Evolutionary conservation across 1,139 yeast species (phyloP).

Genomic region (Kodamaea anthophila): DNA sequence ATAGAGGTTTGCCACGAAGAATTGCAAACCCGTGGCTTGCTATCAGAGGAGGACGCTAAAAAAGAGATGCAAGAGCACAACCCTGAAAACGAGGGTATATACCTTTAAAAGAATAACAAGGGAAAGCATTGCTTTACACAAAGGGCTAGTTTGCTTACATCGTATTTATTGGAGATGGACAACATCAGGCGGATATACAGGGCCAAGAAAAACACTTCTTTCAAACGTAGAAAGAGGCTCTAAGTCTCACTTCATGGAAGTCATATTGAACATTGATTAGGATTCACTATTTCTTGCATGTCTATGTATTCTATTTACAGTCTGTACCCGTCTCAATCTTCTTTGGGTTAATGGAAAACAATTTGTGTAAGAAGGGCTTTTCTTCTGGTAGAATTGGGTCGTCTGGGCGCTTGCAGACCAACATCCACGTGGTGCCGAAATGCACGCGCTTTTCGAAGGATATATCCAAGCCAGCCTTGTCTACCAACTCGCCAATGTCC

Average conservation of each 20-base stretch:
- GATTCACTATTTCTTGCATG: not conserved
- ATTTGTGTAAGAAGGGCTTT: constrained; percentile 38
- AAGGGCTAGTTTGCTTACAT: no score
- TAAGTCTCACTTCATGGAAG: no score
- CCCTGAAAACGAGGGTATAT: constrained; percentile 10
- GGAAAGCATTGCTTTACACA: no score
- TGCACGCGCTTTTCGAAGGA: constrained; percentile 77
- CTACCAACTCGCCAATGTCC: constrained; percentile 82
- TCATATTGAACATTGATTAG: not conserved
- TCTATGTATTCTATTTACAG: not conserved
- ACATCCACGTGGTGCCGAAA: constrained; percentile 91
- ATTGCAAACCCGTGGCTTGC: constrained; percentile 22
- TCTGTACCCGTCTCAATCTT: constrained; percentile 16
- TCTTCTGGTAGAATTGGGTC: constrained; percentile 45
- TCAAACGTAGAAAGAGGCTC: no score
- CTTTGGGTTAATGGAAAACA: constrained; percentile 33
- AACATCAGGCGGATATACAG: no score
- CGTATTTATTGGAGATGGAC: no score
- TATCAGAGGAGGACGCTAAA: constrained; percentile 1
- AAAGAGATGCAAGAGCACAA: constrained; percentile 3
- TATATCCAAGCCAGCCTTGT: constrained; percentile 77
- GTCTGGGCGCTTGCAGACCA: constrained; percentile 66
- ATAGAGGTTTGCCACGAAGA: constrained; percentile 20
- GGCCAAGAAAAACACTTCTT: no score
- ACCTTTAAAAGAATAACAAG: constrained; percentile 7